Evolutionary conservation across 2,329 filamentous ascomycete species (phyloP).

Genomic region (Fusarium armeniacum): DNA sequence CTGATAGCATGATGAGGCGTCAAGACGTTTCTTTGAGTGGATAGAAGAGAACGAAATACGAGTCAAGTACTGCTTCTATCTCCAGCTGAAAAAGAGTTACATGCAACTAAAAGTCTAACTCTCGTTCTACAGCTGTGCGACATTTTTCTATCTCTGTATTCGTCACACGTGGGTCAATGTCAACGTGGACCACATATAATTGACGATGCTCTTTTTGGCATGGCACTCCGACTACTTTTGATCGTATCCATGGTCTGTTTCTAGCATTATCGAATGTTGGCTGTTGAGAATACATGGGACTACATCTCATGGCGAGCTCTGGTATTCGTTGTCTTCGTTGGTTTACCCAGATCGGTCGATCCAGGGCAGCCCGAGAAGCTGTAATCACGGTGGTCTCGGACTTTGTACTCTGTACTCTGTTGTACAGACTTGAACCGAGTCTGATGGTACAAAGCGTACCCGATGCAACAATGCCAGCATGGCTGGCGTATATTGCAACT

Average conservation of each 20-base stretch:
- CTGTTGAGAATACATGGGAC: not conserved
- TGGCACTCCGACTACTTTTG: not conserved
- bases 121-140: constrained; percentile 16
- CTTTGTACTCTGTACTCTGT: not conserved
- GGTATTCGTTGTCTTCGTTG: not conserved
- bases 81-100: constrained; percentile 1
- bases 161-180: constrained; percentile 39
- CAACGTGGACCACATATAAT: constrained; percentile 33
- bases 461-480: not conserved
- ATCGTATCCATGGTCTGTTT: not conserved
- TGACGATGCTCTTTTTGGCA: constrained; percentile 2
- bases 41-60: not conserved
- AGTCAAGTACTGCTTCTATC: not conserved
- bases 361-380: not conserved
- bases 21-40: not conserved
- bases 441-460: not conserved
- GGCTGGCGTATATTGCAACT: not conserved
- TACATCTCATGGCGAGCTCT: not conserved
- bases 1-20: constrained; percentile 8
- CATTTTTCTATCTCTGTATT: constrained; percentile 22
- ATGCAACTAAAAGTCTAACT: not conserved
- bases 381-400: not conserved
- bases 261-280: not conserved
- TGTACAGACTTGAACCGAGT: not conserved
- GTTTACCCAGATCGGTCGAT: not conserved